Conservation (phyloP, 1,284 basidiomycete species). For the Ganoderma lucidum region DNA sequence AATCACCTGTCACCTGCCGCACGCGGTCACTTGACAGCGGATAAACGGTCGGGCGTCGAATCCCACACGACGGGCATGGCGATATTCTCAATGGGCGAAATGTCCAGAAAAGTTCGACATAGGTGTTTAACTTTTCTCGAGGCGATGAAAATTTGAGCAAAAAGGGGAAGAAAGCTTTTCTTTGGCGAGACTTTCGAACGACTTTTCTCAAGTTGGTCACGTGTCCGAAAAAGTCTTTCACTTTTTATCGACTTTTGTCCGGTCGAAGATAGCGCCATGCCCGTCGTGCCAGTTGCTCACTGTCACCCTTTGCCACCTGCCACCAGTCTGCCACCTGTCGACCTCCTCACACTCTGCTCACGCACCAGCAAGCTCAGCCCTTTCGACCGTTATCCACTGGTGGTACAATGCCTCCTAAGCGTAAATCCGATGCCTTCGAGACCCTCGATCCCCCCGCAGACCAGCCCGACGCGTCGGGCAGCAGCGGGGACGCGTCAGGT, state of each 20-base stretch:
- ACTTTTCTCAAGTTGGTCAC: too few species aligned
- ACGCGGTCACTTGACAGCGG: slow-evolving; percentile 20
- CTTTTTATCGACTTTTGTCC: too few species aligned
- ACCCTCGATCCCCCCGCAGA: slow-evolving; percentile 19
- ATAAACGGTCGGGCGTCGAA: slow-evolving; percentile 8
- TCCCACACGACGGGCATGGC: too few species aligned
- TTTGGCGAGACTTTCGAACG: too few species aligned
- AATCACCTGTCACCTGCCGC: slow-evolving; percentile 21
- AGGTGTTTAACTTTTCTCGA: too few species aligned
- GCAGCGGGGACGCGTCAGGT: slow-evolving; percentile 14
- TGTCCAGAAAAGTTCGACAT: too few species aligned
- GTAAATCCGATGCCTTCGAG: slow-evolving; percentile 40
- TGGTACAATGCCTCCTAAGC: slow-evolving; percentile 37
- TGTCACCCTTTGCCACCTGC: neutral
- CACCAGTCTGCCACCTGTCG: neutral
- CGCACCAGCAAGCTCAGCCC: neutral
- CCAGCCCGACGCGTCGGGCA: slow-evolving; percentile 12
- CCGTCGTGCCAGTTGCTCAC: slow-evolving; percentile 11
- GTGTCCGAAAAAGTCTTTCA: too few species aligned
- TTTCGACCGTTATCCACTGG: neutral
- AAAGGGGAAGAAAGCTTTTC: too few species aligned
- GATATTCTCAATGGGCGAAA: too few species aligned
- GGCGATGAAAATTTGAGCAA: too few species aligned
- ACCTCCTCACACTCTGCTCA: neutral
- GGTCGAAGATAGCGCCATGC: too few species aligned